A percentile compares a stretch with the other conserved stretches of the same genome.
phyloP scores from a whole-genome alignment of 371 early-diverging fungal species.

The Umbelopsis sp. region DNA sequence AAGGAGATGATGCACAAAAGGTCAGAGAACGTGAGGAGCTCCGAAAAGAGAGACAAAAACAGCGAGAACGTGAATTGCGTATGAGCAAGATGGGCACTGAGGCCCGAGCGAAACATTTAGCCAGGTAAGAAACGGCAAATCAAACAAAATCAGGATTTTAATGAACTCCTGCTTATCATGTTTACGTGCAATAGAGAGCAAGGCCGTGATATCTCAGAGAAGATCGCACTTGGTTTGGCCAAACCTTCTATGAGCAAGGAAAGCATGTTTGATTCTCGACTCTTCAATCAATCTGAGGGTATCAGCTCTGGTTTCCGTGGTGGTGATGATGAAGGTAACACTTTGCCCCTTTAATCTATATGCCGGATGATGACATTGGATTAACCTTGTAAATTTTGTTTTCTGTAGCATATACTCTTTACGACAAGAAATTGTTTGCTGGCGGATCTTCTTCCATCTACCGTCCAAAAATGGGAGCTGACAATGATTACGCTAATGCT shows the following conservation, averaged over 20 bases:
- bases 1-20: constrained; percentile 55
- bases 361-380: background rate
- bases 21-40: constrained; percentile 85
- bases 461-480: constrained; percentile 68
- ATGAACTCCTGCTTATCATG: background rate
- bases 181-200: constrained; percentile 43
- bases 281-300: constrained; percentile 92
- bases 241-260: constrained; percentile 89
- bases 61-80: constrained; percentile 87
- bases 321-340: constrained; percentile 75
- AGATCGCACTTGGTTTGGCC: constrained; percentile 95
- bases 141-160: background rate
- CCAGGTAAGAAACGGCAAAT: constrained; percentile 46
- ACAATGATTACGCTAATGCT: constrained; percentile 65
- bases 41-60: constrained; percentile 82
- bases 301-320: constrained; percentile 81
- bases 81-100: constrained; percentile 92
- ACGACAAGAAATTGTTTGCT: constrained; percentile 90
- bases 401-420: constrained; percentile 71
- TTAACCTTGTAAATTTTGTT: background rate
- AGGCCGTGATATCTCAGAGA: constrained; percentile 96
- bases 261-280: constrained; percentile 89
- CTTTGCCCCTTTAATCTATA: background rate
- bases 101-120: constrained; percentile 80
- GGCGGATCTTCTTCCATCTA: constrained; percentile 79